phyloP scores from a whole-genome alignment of 805 yeast species.

The Candida broadrunensis region DNA sequence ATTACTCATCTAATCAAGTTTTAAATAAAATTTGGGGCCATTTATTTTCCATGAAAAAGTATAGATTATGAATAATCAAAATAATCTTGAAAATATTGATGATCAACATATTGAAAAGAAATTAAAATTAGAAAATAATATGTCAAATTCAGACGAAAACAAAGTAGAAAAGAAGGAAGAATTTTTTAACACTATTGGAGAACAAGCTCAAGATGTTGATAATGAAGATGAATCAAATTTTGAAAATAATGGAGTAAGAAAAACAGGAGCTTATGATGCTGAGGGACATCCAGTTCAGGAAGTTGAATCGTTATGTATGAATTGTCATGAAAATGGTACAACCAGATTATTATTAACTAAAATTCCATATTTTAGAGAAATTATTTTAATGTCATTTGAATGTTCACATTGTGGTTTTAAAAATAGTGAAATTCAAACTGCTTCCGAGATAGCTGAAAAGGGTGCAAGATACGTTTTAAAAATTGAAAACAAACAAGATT shows the following conservation, averaged over 20 bases:
- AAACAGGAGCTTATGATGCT: conserved; percentile 78
- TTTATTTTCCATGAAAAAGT: too few relatives aligned
- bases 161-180: conserved; percentile 8
- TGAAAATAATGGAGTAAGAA: conserved; percentile 45
- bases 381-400: conserved; percentile 89
- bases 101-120: conserved; percentile 12
- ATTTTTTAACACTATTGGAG: conserved; percentile 34
- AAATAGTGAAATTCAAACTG: conserved; percentile 95
- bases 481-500: conserved; percentile 66
- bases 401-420: conserved; percentile 94
- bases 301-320: conserved; percentile 93
- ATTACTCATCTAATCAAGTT: too few relatives aligned
- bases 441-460: conserved; percentile 84
- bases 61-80: too few relatives aligned
- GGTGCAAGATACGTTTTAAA: conserved; percentile 73
- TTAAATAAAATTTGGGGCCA: too few relatives aligned
- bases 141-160: conserved; percentile 5
- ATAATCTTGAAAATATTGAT: conserved; percentile 5
- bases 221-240: conserved; percentile 5
- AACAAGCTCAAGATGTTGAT: conserved; percentile 28
- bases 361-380: conserved; percentile 89
- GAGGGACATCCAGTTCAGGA: conserved; percentile 95
- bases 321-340: conserved; percentile 81
- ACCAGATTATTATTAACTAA: conserved; percentile 82
- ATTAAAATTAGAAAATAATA: conserved; percentile 7